Conservation (phyloP, 306 rosid species). For the Lagenaria siceraria region DNA sequence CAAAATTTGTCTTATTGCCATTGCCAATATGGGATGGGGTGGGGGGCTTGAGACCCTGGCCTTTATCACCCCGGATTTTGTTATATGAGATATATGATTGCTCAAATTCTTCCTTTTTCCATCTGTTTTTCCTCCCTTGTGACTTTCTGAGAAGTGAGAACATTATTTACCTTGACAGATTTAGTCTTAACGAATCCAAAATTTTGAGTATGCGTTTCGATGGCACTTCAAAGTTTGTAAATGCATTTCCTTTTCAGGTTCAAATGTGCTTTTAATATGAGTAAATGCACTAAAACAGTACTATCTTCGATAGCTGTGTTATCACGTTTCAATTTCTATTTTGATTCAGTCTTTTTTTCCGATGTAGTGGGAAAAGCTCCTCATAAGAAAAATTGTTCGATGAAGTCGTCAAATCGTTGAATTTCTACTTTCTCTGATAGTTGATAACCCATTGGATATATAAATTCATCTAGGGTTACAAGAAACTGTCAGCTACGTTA, state of each 20-base stretch:
- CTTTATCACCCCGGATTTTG: background rate
- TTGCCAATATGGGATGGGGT: background rate
- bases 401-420: no score
- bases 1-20: background rate
- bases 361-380: no score
- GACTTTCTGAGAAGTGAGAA: background rate
- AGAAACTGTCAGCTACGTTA: no score
- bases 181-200: background rate
- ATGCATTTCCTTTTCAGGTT: background rate
- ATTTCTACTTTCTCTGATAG: no score
- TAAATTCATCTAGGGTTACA: no score
- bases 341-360: no score
- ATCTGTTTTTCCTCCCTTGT: background rate
- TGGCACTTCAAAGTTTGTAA: background rate
- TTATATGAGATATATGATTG: background rate
- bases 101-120: background rate
- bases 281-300: no score
- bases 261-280: background rate
- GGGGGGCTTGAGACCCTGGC: background rate
- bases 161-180: background rate
- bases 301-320: background rate
- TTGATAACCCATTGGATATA: no score
- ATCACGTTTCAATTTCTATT: no score
- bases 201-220: background rate
- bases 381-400: no score